Evolutionary conservation across 805 yeast species (phyloP).

Genomic region (Maudiozyma turicensis): DNA sequence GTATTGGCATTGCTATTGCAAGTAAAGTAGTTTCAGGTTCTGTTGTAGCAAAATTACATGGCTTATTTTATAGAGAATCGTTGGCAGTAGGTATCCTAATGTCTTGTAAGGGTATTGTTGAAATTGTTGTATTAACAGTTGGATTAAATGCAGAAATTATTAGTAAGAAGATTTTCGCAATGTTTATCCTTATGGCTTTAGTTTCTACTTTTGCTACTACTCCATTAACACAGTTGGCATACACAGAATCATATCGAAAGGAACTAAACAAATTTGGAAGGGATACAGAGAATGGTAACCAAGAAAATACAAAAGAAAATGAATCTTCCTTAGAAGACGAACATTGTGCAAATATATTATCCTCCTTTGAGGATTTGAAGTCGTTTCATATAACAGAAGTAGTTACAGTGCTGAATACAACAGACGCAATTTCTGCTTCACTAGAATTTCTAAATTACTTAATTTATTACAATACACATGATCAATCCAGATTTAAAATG

Average conservation of each 20-base stretch:
- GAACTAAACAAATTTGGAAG: constrained; percentile 30
- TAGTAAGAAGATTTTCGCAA: constrained; percentile 54
- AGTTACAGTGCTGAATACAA: constrained; percentile 19
- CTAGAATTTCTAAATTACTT: constrained; percentile 23
- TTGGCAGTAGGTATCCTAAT: constrained; percentile 68
- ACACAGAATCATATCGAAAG: constrained; percentile 54
- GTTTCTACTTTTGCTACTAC: constrained; percentile 73
- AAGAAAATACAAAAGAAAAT: not conserved
- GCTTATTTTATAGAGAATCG: constrained; percentile 64
- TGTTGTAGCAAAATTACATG: constrained; percentile 50
- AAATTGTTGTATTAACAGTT: constrained; percentile 65
- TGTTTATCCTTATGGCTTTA: constrained; percentile 78
- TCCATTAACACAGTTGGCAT: constrained; percentile 53
- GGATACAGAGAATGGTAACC: constrained; percentile 1
- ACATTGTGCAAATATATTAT: constrained; percentile 1
- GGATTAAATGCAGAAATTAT: constrained; percentile 68
- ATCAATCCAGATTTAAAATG: not conserved
- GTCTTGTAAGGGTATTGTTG: constrained; percentile 87
- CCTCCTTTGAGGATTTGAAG: constrained; percentile 14
- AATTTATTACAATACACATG: constrained; percentile 7
- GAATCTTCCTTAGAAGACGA: not conserved
- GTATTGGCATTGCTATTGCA: constrained; percentile 54
- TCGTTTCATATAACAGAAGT: constrained; percentile 13
- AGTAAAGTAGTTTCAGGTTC: constrained; percentile 64
- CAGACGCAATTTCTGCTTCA: constrained; percentile 25